Evolutionary conservation across 495 filamentous ascomycete genomes (phyloP).

Genomic region (Penicillium lagena): DNA sequence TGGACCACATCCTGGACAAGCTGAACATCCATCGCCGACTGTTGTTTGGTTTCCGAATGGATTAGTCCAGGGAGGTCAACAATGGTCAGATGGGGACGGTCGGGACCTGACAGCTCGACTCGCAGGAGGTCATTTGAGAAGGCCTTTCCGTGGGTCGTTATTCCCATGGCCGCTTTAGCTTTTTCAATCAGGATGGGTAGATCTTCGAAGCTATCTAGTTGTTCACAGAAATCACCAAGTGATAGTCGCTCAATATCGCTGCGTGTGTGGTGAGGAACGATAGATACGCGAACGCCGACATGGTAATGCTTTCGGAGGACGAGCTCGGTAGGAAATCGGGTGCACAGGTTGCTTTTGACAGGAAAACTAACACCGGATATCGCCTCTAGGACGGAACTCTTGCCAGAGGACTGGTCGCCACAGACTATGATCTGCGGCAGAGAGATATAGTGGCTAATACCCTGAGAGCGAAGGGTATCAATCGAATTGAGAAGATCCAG

Average conservation of each 20-base stretch:
- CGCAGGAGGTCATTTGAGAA: conserved; percentile 45
- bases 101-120: conserved; percentile 46
- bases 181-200: conserved; percentile 38
- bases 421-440: conserved; percentile 59
- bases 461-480: conserved; percentile 47
- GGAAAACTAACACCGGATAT: conserved; percentile 59
- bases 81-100: conserved; percentile 47
- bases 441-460: conserved; percentile 50
- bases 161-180: conserved; percentile 47
- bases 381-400: conserved; percentile 62
- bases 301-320: conserved; percentile 40
- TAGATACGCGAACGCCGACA: conserved; percentile 24
- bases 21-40: conserved; percentile 37
- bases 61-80: conserved; percentile 53
- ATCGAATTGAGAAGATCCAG: conserved; percentile 49
- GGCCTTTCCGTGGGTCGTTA: conserved; percentile 25
- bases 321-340: conserved; percentile 52
- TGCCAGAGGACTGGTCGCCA: conserved; percentile 56
- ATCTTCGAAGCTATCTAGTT: conserved; percentile 25
- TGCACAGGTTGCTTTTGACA: conserved; percentile 44
- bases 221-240: conserved; percentile 24
- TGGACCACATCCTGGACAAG: conserved; percentile 40
- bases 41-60: conserved; percentile 39
- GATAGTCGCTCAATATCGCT: conserved; percentile 14
- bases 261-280: conserved; percentile 26